phyloP scores from a whole-genome alignment of 2,329 filamentous ascomycete species.

The Ceratocystis eucalypticola region DNA sequence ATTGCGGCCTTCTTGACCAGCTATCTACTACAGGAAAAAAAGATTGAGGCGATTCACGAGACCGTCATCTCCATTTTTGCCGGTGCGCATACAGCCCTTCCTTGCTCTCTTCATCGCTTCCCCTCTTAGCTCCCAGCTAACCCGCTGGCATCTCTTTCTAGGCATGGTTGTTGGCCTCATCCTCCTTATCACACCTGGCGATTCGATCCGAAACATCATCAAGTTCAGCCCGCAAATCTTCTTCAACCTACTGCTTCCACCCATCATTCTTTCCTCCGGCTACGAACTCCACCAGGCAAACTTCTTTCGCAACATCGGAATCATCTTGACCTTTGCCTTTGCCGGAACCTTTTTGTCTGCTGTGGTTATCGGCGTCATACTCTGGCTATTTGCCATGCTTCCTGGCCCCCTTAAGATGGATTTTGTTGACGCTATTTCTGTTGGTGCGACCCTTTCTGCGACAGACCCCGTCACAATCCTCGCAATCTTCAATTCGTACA shows the following conservation, averaged over 20 bases:
- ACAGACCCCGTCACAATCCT: constrained; percentile 96
- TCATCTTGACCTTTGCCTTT: constrained; percentile 94
- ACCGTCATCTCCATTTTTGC: constrained; percentile 98
- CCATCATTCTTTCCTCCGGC: constrained; percentile 91
- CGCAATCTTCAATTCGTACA: constrained; percentile 98
- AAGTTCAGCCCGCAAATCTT: constrained; percentile 99
- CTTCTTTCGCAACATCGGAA: constrained; percentile 97
- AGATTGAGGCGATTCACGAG: constrained; percentile 94
- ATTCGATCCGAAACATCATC: constrained; percentile 77
- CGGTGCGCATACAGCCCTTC: constrained; percentile 37
- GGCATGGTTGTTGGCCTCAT: constrained; percentile 92
- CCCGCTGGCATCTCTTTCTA: constrained; percentile 26
- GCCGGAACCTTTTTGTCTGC: constrained; percentile 94
- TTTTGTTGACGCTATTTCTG: constrained; percentile 91
- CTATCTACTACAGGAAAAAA: constrained; percentile 91
- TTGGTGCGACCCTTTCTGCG: constrained; percentile 89
- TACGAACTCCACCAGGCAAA: constrained; percentile 98
- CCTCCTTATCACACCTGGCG: constrained; percentile 65
- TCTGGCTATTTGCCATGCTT: constrained; percentile 80
- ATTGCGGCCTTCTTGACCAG: constrained; percentile 92
- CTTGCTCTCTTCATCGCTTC: not conserved
- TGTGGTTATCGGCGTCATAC: constrained; percentile 76
- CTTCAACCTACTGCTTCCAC: constrained; percentile 96
- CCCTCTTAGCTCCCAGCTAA: not conserved
- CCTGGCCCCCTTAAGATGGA: constrained; percentile 72